Evolutionary conservation across 768 basidiomycete genomes (phyloP).

Genomic region (Glaciozyma antarctica): DNA sequence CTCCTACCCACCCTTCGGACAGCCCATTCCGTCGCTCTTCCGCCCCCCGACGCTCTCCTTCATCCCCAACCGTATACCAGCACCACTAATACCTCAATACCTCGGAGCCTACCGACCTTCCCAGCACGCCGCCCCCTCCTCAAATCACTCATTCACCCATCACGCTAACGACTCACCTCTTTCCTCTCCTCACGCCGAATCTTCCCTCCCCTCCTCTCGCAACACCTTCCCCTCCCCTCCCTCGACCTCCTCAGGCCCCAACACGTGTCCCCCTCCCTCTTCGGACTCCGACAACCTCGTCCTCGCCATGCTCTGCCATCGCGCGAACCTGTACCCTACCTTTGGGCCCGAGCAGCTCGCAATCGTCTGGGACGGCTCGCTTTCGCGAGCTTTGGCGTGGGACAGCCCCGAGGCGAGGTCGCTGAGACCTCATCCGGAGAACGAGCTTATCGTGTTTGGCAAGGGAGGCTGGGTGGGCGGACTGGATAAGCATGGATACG

Average conservation of each 20-base stretch:
- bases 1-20: too few relatives aligned
- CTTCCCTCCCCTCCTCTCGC: background rate
- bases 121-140: background rate
- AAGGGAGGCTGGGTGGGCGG: background rate
- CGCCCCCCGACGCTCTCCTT: too few relatives aligned
- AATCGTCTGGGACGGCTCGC: background rate
- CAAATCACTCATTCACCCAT: background rate
- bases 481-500: background rate
- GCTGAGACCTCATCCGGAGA: background rate
- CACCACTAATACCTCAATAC: background rate
- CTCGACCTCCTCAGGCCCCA: background rate
- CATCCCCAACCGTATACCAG: too few relatives aligned
- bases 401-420: background rate
- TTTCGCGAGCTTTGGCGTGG: background rate
- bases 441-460: background rate
- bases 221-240: background rate
- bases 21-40: too few relatives aligned
- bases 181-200: background rate
- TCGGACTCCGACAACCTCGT: too few relatives aligned
- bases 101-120: background rate
- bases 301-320: background rate
- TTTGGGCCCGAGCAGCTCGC: background rate
- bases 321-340: background rate
- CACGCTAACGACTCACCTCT: background rate
- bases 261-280: background rate